phyloP scores from a whole-genome alignment of 352 stramenopile genomes.

The Pythium coloratum region DNA sequence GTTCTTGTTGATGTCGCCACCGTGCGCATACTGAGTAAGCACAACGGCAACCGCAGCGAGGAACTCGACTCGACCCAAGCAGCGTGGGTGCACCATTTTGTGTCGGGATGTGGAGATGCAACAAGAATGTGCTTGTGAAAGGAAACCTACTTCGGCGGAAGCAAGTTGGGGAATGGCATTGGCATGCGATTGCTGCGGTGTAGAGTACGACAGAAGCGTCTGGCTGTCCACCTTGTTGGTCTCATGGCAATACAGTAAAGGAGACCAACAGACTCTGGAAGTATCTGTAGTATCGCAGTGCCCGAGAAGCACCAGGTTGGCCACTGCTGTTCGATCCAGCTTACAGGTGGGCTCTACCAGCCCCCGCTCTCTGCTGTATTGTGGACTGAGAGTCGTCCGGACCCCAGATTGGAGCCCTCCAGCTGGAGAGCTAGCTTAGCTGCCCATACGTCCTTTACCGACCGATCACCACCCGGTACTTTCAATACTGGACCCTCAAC shows the following conservation, averaged over 20 bases:
- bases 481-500: not conserved
- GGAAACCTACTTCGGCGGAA: constrained; percentile 6
- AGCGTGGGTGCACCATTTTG: not conserved
- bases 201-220: constrained; percentile 6
- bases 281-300: not conserved
- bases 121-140: not conserved
- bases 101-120: constrained; percentile 3
- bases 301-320: not conserved
- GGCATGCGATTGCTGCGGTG: not conserved
- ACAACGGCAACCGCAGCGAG: not conserved
- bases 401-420: not conserved
- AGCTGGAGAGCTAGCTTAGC: not conserved
- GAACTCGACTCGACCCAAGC: constrained; percentile 9
- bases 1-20: not conserved
- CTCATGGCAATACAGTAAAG: not conserved
- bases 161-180: constrained; percentile 19
- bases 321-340: constrained; percentile 1
- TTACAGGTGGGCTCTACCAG: not conserved
- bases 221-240: constrained; percentile 5
- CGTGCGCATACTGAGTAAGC: not conserved
- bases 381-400: not conserved
- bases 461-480: constrained; percentile 2
- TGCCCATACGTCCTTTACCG: constrained; percentile 3
- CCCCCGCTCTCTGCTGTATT: constrained; percentile 4
- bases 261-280: not conserved